Evolutionary conservation across 768 basidiomycete species (phyloP), one percentile per base, ranked within the genome.

Genomic region (Tephrocybe sp.): DNA sequence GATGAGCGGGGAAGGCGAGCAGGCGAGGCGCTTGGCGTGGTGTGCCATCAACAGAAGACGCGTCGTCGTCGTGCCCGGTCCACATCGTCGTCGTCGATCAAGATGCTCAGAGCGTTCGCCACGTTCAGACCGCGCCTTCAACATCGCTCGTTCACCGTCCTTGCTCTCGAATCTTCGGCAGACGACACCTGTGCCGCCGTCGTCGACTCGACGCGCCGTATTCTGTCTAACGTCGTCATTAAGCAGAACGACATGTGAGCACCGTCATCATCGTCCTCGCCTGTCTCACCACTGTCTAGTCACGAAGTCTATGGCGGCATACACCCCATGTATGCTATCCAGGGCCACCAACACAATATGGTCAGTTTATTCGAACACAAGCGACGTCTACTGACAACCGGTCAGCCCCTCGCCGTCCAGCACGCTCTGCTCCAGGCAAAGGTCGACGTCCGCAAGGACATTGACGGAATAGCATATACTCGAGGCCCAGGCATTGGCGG

Each of bases 161-260:
- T 91, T 7, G 87, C 82, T 7, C 60, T 96, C 30, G 94, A 97
- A 67, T 86, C 87, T 1, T 94, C 92, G 11, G 92, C 93, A 12
- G 96, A 99, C 65, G 97, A 98, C 62, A 90, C 93, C 1, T 96
- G 93, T 59, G 92, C 86, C 13, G 88, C 95, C 0, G 75, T 98
- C 42, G 87, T 99, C 28, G 79, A 81, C 16, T 88, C 86, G 1
- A 71, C 79, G 7, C 78, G 82, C 16, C 60, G 74, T 61, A 75
- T 98, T 32, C 81, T 89, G 45, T 86, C 92, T 2, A 96, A 94
- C 64, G 80, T 98, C 4, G 86, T 98, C 52, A 70, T 91, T 31
- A 91, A 88, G 62, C 95, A 98, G 62, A 78, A 89, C 53, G 61
- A 77, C 32, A 61, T 84, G 83, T 85, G 54, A 35, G 81, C 57